Conservation (phyloP, 768 basidiomycete species). For the Tephrocybe sp. region DNA sequence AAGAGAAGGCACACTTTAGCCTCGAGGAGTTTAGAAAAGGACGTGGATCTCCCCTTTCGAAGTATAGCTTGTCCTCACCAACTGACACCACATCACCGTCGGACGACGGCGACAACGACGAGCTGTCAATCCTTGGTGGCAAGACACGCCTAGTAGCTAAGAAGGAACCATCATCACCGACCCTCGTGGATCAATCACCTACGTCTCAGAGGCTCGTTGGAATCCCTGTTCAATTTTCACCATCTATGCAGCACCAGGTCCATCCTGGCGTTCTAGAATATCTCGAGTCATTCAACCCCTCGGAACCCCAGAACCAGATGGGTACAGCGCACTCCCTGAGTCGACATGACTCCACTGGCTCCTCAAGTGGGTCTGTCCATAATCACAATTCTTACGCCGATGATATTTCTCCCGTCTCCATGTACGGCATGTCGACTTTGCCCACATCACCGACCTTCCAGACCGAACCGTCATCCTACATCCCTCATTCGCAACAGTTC, state of each 20-base stretch:
- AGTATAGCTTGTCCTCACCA: constrained; percentile 30
- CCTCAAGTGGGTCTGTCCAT: constrained; percentile 10
- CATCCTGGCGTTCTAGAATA: constrained; percentile 71
- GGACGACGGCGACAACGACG: constrained; percentile 62
- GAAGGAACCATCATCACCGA: constrained; percentile 57
- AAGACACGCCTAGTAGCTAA: constrained; percentile 65
- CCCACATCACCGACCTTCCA: constrained; percentile 33
- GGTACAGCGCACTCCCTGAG: constrained; percentile 6
- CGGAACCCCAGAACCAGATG: constrained; percentile 22
- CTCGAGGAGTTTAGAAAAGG: constrained; percentile 65
- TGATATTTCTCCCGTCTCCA: constrained; percentile 43
- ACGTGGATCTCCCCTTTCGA: constrained; percentile 44
- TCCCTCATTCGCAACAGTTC: constrained; percentile 29
- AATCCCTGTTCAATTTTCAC: constrained; percentile 66
- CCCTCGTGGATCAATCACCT: constrained; percentile 64
- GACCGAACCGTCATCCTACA: constrained; percentile 32
- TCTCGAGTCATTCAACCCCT: constrained; percentile 55
- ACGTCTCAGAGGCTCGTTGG: constrained; percentile 70
- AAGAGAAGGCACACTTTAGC: constrained; percentile 64
- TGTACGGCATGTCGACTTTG: constrained; percentile 46
- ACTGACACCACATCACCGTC: constrained; percentile 40
- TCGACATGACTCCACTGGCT: constrained; percentile 14
- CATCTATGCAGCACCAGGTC: constrained; percentile 47
- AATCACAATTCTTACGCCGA: constrained; percentile 13
- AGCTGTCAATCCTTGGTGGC: constrained; percentile 63